Evolutionary conservation across 345 rosid species (phyloP).

Genomic region (Acer negundo): DNA sequence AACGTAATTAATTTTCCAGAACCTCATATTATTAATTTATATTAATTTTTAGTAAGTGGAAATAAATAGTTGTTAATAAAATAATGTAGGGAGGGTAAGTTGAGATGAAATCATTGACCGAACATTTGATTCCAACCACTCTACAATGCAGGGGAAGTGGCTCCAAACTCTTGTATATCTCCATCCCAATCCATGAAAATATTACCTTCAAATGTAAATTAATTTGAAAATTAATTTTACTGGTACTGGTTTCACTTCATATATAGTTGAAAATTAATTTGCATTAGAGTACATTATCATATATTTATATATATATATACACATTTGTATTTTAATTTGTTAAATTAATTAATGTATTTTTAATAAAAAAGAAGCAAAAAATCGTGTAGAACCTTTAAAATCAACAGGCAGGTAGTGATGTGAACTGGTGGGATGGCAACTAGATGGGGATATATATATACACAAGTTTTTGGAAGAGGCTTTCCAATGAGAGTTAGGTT

Average conservation of each 20-base stretch:
- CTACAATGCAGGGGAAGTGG: constrained; percentile 16
- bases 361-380: background rate
- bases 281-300: background rate
- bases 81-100: constrained; percentile 26
- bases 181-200: constrained; percentile 10
- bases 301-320: too few species aligned
- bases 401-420: constrained; percentile 23
- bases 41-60: too few species aligned
- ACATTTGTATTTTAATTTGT: background rate
- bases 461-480: background rate
- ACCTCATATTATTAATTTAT: too few species aligned
- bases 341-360: background rate
- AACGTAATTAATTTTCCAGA: background rate
- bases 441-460: background rate
- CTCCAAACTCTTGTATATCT: constrained; percentile 1
- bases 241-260: background rate
- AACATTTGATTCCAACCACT: constrained; percentile 46
- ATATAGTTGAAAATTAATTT: too few species aligned
- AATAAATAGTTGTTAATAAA: background rate
- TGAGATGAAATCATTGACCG: constrained; percentile 35
- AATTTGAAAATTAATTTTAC: background rate
- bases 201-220: background rate
- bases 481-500: constrained; percentile 19
- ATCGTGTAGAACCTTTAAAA: background rate
- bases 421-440: background rate